These are phyloP conservation scores for Physocladia obscura DNA, from an alignment of 192 early-diverging fungal species.

Conservation along the genomic window DNA sequence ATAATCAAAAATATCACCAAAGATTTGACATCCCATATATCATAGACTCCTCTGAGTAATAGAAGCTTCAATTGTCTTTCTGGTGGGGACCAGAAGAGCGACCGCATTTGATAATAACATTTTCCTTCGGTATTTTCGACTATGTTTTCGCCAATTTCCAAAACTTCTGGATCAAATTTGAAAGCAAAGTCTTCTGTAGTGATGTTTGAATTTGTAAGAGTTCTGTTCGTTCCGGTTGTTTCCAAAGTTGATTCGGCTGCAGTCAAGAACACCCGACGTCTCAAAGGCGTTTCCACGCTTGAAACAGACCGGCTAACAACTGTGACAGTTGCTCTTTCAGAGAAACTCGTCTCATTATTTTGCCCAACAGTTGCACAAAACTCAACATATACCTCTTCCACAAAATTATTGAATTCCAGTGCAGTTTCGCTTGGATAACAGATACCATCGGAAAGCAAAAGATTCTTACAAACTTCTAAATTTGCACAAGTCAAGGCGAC, in stretches of 20 bases:
- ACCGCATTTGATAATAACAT: slow-evolving; percentile 39
- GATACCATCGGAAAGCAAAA: background rate
- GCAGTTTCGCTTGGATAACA: background rate
- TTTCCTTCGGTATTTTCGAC: slow-evolving; percentile 5
- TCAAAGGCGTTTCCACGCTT: background rate
- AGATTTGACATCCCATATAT: slow-evolving; percentile 20
- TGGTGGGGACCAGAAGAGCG: slow-evolving; percentile 33
- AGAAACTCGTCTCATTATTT: background rate
- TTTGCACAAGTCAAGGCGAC: background rate
- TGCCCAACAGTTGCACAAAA: background rate
- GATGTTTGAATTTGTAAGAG: slow-evolving; percentile 6
- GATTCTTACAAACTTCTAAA: background rate
- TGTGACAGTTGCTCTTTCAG: background rate
- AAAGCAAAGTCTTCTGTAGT: slow-evolving; percentile 8
- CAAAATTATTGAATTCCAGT: background rate
- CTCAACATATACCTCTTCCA: background rate
- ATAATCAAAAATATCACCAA: slow-evolving; percentile 34
- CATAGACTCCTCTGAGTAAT: slow-evolving; percentile 32
- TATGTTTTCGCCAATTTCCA: background rate
- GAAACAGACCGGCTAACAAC: too few species aligned
- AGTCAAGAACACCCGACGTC: background rate
- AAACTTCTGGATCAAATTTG: background rate
- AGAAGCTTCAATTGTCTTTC: slow-evolving; percentile 41
- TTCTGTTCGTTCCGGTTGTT: background rate
- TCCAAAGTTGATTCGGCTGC: background rate